Base-by-base conservation (phyloP, 108 stramenopile genomes). In the Stephanodiscus minutulus region DNA sequence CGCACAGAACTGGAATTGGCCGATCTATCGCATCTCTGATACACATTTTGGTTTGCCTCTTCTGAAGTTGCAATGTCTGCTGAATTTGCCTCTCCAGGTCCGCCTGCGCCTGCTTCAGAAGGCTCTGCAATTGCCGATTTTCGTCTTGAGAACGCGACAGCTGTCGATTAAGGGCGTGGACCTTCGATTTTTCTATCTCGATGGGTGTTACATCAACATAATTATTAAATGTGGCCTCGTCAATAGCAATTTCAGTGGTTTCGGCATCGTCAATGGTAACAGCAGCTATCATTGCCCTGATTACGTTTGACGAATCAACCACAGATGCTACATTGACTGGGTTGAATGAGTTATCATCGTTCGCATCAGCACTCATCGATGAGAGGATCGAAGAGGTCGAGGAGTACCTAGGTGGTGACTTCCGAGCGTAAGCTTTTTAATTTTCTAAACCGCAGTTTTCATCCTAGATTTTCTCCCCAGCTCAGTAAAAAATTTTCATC, bases 111-210 rank as follows among this genome's bases (percentile, higher is more conserved):
- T 64, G 10, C n/a, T 47, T 5, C 7, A 64, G 54, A 39, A 64
- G 20, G n/a, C 7, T 55, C 44, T 64, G 36, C 31, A 72, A 17
- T 56, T 43, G 18, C 7, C 35, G 9, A 6, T 64, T 64, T 25
- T 72, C 72, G 29, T 64, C 27, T 1, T 21, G 24, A 43, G 55
- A 31, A 11, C 24, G 39, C 13, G 62, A n/a, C 12, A 72, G 47
- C 20, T 72, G 62, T 17, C 54, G 62, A 44, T 11, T 41, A 21
- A 72, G 33, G 3, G 44, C 63, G 7, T 28, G 7, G 6, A 55
- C 54, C 41, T 72, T 72, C 31, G 72, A 62, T 21, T 31, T 54
- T 35, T 72, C 72, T 52, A 44, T 56, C 0, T 72, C 62, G 18
- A 72, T 39, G 20, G 63, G 53, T 27, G 72, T 22, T 56, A 29